A percentile compares a stretch with the other conserved stretches of the same genome.
These are phyloP conservation scores for Botrytis aclada DNA, from an alignment of 2,329 filamentous ascomycete species.

Conservation along the genomic window DNA sequence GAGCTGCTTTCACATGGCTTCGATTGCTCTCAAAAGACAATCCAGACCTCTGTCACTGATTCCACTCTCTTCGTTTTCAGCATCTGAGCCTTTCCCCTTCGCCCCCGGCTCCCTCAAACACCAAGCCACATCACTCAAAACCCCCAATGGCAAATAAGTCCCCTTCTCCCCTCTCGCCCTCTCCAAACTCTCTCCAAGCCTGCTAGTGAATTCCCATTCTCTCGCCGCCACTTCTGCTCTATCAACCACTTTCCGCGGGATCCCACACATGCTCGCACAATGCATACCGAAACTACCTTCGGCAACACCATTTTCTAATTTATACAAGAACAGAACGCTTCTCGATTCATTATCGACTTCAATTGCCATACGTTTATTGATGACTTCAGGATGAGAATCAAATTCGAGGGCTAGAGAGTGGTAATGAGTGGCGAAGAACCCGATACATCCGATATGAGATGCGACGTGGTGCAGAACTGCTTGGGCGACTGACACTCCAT, in stretches of 20 bases:
- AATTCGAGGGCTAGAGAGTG: conserved; percentile 93
- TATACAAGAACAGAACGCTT: conserved; percentile 95
- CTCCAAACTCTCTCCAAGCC: conserved; percentile 69
- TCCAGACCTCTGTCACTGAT: conserved; percentile 53
- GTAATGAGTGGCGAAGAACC: conserved; percentile 98
- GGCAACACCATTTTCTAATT: conserved; percentile 86
- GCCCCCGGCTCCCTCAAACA: conserved; percentile 57
- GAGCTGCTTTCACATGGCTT: conserved; percentile 46
- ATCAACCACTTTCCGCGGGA: conserved; percentile 76
- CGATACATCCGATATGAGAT: conserved; percentile 86
- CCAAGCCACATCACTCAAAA: conserved; percentile 84
- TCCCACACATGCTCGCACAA: conserved; percentile 97
- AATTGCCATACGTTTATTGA: conserved; percentile 87
- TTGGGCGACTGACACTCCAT: conserved; percentile 94
- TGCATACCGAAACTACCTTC: conserved; percentile 99
- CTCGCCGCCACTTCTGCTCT: conserved; percentile 82
- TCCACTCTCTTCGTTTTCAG: conserved; percentile 38
- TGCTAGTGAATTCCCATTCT: conserved; percentile 93
- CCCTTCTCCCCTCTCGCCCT: conserved; percentile 59
- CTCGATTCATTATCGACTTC: conserved; percentile 81
- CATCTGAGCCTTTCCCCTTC: conserved; percentile 43
- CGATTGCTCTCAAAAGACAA: conserved; percentile 59
- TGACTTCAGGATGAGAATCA: conserved; percentile 80
- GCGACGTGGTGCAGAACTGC: conserved; percentile 96
- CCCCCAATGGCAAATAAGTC: conserved; percentile 77